Base-by-base conservation (phyloP, 345 rosid species). In the Sapria himalayana region DNA sequence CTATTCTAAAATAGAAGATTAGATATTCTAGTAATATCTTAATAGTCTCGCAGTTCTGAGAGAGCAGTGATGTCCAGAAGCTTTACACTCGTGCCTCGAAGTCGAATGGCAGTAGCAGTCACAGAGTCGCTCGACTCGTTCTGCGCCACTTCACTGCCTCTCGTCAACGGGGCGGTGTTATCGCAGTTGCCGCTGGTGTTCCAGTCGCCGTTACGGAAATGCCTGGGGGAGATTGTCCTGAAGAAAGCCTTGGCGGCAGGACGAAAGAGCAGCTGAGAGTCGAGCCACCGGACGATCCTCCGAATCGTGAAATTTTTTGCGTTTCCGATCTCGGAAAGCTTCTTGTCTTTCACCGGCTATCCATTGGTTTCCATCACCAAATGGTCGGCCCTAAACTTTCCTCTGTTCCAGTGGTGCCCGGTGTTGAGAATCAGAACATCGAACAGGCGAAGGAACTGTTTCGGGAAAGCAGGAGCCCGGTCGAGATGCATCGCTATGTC, bases 391-490 rank as follows among this genome's bases (percentile, higher is more conserved):
- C 39, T 53, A 17, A 72, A 17, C 61, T 65, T 65, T 42, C 59
- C 61, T 34, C 62, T 52, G 51, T 66, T 65, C 80, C 80, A 72
- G 34, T 72, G 80, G 52, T 69, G 75, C 25, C 64, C 73, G 3
- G 75, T 65, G 45, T 72, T 72, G 3, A 72, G 67, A 22, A 72
- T 66, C 25, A 72, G 38, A 13, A 68, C 64, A 42, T 69, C 60
- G 13, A 69, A 53, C 5, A 13, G 22, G n/a, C 45, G 36, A 11
- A 72, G 45, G 54, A 29, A 57, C 23, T 36, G 27, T 39, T 40
- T 51, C 50, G 63, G 32, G 60, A 72, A 72, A 22, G 59, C 41
- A 22, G 75, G 75, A 32, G 69, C 61, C 2, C 63, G 70, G 25
- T 72, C 80, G 37, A 72, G 61, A 60, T 72, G 80, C 75, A 72